Evolutionary conservation across 202 grass and related monocot species (phyloP).

Genomic region (Setaria viridis): DNA sequence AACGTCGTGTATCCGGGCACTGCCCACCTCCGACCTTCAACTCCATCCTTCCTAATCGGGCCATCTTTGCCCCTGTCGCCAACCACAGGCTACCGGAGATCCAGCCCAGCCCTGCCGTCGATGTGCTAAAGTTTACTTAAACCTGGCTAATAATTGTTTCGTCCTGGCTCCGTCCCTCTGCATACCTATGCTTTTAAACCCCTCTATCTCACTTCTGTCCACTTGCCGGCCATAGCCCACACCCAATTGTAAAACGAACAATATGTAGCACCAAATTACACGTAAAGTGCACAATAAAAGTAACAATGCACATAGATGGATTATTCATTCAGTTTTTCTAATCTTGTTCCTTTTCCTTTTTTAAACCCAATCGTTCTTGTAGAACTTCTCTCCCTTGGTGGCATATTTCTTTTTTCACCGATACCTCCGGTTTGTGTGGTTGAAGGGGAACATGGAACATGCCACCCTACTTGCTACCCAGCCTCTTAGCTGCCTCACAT

Average conservation of each 20-base stretch:
- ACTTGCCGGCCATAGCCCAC: not conserved
- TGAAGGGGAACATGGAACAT: constrained; percentile 51
- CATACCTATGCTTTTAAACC: too few species aligned
- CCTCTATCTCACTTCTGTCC: too few species aligned
- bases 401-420: not conserved
- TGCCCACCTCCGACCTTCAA: too few species aligned
- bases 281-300: not conserved
- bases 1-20: too few species aligned
- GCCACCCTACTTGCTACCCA: constrained; percentile 24
- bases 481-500: constrained; percentile 41
- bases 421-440: constrained; percentile 27
- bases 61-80: too few species aligned
- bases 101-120: too few species aligned
- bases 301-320: not conserved
- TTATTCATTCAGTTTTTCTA: not conserved
- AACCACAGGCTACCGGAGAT: too few species aligned
- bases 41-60: too few species aligned
- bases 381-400: not conserved
- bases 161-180: too few species aligned
- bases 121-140: too few species aligned
- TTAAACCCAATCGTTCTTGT: not conserved
- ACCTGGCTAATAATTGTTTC: too few species aligned
- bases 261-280: not conserved
- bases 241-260: not conserved
- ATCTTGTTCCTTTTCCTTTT: not conserved